These are phyloP conservation scores for Kockiozyma suomiensis DNA, from an alignment of 805 yeast genomes.

Conservation along the genomic window DNA sequence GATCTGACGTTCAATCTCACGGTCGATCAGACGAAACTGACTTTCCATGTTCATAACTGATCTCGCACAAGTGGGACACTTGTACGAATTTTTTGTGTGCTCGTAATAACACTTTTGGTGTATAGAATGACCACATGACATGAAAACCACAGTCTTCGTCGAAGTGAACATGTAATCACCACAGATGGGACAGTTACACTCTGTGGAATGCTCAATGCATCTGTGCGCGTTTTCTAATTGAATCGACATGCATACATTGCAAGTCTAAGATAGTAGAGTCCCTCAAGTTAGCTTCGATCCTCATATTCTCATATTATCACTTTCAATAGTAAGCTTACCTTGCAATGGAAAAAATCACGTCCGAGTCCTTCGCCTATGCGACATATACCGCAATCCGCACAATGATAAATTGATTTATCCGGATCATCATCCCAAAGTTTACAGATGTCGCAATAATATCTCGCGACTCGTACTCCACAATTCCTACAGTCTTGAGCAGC, in stretches of 20 bases:
- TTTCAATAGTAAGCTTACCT: conserved; percentile 36
- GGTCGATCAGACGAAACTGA: conserved; percentile 82
- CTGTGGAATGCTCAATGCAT: conserved; percentile 85
- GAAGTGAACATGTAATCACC: conserved; percentile 88
- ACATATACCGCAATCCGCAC: conserved; percentile 91
- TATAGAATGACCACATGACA: conserved; percentile 93
- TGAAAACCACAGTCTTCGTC: conserved; percentile 78
- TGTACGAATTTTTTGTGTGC: conserved; percentile 71
- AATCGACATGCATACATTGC: conserved; percentile 85
- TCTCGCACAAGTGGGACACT: conserved; percentile 87
- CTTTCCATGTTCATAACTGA: conserved; percentile 86
- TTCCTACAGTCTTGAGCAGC: conserved; percentile 69
- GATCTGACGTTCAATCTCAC: conserved; percentile 73
- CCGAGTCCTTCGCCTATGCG: conserved; percentile 86
- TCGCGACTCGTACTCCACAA: conserved; percentile 69
- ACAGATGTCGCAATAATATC: conserved; percentile 77
- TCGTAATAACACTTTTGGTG: conserved; percentile 84
- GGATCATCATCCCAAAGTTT: conserved; percentile 78
- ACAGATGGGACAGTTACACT: conserved; percentile 90
- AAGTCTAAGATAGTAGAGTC: too few relatives aligned
- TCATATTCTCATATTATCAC: background rate
- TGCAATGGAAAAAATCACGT: conserved; percentile 89
- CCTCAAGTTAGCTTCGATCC: background rate
- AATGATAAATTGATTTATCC: conserved; percentile 81
- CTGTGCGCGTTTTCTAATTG: conserved; percentile 74